phyloP scores from a whole-genome alignment of 352 stramenopile species.

The Aphanomyces cochlioides region DNA sequence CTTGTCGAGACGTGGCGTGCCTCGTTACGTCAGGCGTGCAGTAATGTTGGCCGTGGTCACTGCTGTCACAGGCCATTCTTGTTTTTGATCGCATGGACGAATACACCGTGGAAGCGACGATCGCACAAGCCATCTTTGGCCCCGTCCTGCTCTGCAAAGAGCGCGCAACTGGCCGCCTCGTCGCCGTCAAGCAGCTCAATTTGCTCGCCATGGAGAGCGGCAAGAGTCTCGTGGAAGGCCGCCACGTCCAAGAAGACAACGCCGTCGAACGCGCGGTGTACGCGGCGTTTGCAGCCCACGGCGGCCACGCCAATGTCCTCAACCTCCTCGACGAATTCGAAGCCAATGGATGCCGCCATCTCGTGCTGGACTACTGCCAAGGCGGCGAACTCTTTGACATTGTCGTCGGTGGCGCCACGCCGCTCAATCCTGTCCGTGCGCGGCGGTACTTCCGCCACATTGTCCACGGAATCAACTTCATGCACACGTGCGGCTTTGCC shows the following conservation, averaged over 20 bases:
- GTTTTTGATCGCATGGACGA: slow-evolving; percentile 45
- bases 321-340: slow-evolving; percentile 56
- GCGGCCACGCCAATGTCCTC: slow-evolving; percentile 62
- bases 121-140: slow-evolving; percentile 72
- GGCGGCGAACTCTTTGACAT: slow-evolving; percentile 69
- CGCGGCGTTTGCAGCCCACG: slow-evolving; percentile 53
- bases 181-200: slow-evolving; percentile 75
- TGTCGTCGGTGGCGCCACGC: slow-evolving; percentile 36
- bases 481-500: slow-evolving; percentile 52
- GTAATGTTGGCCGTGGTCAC: no score
- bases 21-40: no score
- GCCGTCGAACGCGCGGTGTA: slow-evolving; percentile 71
- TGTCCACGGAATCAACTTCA: slow-evolving; percentile 42
- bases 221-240: slow-evolving; percentile 40
- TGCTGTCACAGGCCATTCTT: no score
- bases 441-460: slow-evolving; percentile 49
- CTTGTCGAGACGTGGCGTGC: no score
- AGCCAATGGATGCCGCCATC: slow-evolving; percentile 72
- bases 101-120: slow-evolving; percentile 73
- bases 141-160: slow-evolving; percentile 75
- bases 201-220: slow-evolving; percentile 45
- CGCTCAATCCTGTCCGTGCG: slow-evolving; percentile 36
- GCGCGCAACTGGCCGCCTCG: slow-evolving; percentile 51
- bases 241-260: slow-evolving; percentile 76
- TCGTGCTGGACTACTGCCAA: slow-evolving; percentile 70